Evolutionary conservation across 2,329 filamentous ascomycete species (phyloP).

Genomic region (Hymenoscyphus albidus): DNA sequence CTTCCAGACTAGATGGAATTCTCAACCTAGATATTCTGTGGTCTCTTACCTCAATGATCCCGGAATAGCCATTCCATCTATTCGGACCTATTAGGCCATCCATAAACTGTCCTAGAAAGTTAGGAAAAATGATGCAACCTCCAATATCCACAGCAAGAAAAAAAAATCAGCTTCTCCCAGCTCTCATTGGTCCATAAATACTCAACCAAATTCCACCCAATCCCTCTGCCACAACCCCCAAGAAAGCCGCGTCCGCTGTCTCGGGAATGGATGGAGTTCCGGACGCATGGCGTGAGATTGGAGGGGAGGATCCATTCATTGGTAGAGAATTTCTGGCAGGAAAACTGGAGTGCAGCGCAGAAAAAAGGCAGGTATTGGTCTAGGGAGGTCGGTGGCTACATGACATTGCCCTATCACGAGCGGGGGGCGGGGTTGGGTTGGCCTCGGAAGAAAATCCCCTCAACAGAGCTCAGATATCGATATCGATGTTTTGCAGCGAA

Average conservation of each 20-base stretch:
- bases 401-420: neutral
- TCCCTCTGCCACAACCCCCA: neutral
- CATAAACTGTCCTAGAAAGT: no score
- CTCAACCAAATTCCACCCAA: neutral
- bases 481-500: neutral
- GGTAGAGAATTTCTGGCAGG: neutral
- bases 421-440: neutral
- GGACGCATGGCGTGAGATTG: neutral
- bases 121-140: no score
- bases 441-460: neutral
- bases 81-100: no score
- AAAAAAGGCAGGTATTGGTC: neutral
- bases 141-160: no score
- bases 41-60: no score
- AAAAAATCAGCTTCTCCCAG: neutral
- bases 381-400: neutral
- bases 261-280: neutral
- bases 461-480: neutral
- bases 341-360: neutral
- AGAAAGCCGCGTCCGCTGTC: neutral
- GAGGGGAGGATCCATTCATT: neutral
- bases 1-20: no score
- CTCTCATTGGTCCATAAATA: neutral
- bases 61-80: no score
- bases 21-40: no score